Base-by-base conservation (phyloP, 495 filamentous ascomycete genomes). In the Hyaloscypha bicolor region DNA sequence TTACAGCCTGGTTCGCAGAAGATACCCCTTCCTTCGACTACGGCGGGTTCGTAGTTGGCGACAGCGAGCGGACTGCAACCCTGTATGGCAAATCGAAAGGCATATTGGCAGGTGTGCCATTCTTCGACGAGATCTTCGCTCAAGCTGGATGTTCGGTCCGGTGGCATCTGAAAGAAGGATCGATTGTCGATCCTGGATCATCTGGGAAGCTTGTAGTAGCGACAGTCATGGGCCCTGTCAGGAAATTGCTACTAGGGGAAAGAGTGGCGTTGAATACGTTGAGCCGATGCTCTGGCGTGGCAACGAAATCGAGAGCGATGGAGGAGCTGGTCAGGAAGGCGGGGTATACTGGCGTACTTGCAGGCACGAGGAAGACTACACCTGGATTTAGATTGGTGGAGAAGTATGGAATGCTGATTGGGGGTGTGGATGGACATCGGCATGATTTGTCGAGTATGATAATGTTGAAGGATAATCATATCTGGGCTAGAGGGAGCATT, bases 401-500 rank as follows among this genome's bases (percentile, higher is more conserved):
- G 82, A 99, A 99, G 81, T 99, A 98, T 76, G 95, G 92, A 60
- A 96, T 99, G 88, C 80, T 97, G 16, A 88, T 97, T 16, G 95
- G 94, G 22, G 96, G 96, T 21, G 91, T 90, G 37, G 95, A 99
- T 75, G 86, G 89, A 1, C 96, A 99, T 75, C 85, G 95, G 16
- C 91, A 97, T 77, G 96, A 98, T 78, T 79, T 99, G 45, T 93
- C 89, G 68, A 84, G 88, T 53, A 98, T 99, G 95, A 93, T 91
- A 30, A 99, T 99, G 95, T 83, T 99, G 60, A 99, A 99, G 81
- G 95, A 99, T 78, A 99, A 99, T 76, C 95, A 99, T 76, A 87
- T 99, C 33, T 96, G 92, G 90, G 91, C 92, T 48, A 78, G 80
- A 12, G 90, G 90, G 6, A 90, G 90, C 66, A 97, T 98, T 74